These are phyloP conservation scores for Ganoderma boninense DNA, from an alignment of 1,284 basidiomycete genomes.

Conservation along the genomic window DNA sequence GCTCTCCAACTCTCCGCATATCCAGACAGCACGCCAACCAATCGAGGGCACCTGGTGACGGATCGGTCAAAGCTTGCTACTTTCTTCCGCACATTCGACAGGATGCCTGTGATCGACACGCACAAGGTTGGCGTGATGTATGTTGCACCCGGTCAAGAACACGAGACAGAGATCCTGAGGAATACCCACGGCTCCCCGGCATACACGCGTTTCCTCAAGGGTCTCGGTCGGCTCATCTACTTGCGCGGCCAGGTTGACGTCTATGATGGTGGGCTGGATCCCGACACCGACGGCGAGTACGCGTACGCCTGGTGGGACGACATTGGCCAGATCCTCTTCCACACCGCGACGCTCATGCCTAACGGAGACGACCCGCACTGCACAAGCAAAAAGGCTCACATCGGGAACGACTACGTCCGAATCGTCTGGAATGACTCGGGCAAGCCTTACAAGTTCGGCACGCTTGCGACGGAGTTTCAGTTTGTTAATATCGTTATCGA, in stretches of 20 bases:
- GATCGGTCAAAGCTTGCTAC: conserved; percentile 61
- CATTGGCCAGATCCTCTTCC: conserved; percentile 94
- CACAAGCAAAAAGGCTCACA: conserved; percentile 90
- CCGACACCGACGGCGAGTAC: conserved; percentile 91
- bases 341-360: conserved; percentile 98
- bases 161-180: conserved; percentile 87
- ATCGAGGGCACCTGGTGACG: conserved; percentile 56
- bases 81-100: conserved; percentile 80
- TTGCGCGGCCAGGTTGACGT: conserved; percentile 93
- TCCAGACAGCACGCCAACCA: conserved; percentile 56
- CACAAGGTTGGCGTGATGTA: conserved; percentile 98
- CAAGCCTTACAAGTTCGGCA: conserved; percentile 88
- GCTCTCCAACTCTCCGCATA: conserved; percentile 89
- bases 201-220: conserved; percentile 92
- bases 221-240: conserved; percentile 89
- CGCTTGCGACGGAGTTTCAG: conserved; percentile 92
- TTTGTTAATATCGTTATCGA: conserved; percentile 98
- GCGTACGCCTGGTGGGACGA: conserved; percentile 99
- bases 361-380: conserved; percentile 72
- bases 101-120: conserved; percentile 95
- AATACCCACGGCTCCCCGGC: conserved; percentile 95
- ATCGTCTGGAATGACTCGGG: conserved; percentile 99
- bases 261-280: conserved; percentile 93
- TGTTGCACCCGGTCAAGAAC: conserved; percentile 90
- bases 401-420: conserved; percentile 94